Evolutionary conservation across 169 alveolate genomes (phyloP), one percentile per base, ranked within the genome.

Genomic region (Eimeria sp.): DNA sequence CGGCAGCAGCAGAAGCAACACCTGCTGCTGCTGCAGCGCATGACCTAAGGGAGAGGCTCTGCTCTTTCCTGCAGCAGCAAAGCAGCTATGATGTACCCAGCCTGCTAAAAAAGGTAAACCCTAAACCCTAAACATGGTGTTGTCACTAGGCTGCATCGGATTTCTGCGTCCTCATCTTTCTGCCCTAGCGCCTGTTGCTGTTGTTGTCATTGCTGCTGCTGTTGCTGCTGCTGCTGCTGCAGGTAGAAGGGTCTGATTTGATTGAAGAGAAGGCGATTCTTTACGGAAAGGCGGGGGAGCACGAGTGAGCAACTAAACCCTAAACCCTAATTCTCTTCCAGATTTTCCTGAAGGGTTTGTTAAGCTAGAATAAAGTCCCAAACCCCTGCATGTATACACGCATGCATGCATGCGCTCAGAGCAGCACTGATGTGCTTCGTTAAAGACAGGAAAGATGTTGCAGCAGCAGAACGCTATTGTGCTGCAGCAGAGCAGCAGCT

Each of bases 391-490:
- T 20, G n/a, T 4, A 73, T 73, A 57, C 51, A 20, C 3, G 84
- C 57, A 40, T 40, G 84, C 2, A 2, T 34, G 40, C 40, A 34
- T 34, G 2, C 2, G 40, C 40, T 34, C 84, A 73, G 84, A 25
- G 20, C 54, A 43, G 84, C 84, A 7, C 43, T 73, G 45, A 45
- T 73, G 22, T 73, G 84, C 51, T 73, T 73, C 43, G 84, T 73
- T 45, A 73, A 73, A 4, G 54, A 73, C 16, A 73, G 22, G 49
- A 73, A 40, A 30, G 84, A 73, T 43, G 49, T 73, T 7, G 84
- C 84, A n/a, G 84, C 84, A 27, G 84, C 84, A 73, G 84, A 73
- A 73, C 18, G 57, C 45, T 73, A 73, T 43, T 73, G 84, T 40
- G 84, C 84, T 73, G 45, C 51, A 34, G 18, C 63, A 16, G 63